phyloP scores from a whole-genome alignment of 225 moss, liverwort and hornwort species.

The Polytrichum commune region DNA sequence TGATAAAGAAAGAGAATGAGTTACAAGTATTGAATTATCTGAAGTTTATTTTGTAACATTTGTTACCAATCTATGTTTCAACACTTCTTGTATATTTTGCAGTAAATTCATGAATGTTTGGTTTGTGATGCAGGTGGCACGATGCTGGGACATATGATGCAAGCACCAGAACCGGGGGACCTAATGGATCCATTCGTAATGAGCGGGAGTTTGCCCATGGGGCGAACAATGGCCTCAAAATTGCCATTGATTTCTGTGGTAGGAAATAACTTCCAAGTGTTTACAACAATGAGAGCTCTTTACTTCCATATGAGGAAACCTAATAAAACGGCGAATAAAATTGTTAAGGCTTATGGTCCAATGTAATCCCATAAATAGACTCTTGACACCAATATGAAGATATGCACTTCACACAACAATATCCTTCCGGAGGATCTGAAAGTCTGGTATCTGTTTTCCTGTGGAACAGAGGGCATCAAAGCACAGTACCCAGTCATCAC shows the following conservation, averaged over 20 bases:
- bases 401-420: no score
- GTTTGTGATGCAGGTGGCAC: conserved; percentile 67
- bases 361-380: no score
- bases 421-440: no score
- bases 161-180: conserved; percentile 78
- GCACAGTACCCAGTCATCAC: conserved; percentile 70
- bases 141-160: conserved; percentile 95
- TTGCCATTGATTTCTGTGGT: conserved; percentile 92
- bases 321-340: no score
- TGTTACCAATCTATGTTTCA: no score
- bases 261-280: neutral
- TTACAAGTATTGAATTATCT: no score
- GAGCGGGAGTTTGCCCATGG: conserved; percentile 85
- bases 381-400: no score
- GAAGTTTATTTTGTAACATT: no score
- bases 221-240: conserved; percentile 87
- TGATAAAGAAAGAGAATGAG: no score
- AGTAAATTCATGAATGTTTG: conserved; percentile 1
- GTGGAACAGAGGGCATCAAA: conserved; percentile 73
- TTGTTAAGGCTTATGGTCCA: no score
- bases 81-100: neutral
- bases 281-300: no score
- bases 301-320: no score
- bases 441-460: neutral
- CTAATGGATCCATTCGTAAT: conserved; percentile 92